Percentiles rank a stretch among this genome's conserved stretches.
Conservation (phyloP, 306 rosid genomes). For the Rosa rugosa region DNA sequence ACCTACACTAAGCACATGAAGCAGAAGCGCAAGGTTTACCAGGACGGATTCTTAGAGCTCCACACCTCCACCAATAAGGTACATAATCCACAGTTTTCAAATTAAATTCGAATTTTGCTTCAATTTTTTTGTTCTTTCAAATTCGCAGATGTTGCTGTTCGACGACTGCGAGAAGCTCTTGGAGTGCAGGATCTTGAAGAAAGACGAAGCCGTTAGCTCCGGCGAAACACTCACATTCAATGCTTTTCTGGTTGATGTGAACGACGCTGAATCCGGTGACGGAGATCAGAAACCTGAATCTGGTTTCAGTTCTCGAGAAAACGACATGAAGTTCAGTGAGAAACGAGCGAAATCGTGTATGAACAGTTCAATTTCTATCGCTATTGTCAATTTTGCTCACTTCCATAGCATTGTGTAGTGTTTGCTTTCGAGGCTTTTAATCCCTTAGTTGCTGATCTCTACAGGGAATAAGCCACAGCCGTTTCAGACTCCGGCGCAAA, state of each 20-base stretch:
- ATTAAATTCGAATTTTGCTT: neutral
- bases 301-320: constrained; percentile 28
- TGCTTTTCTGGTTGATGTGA: constrained; percentile 53
- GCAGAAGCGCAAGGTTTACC: constrained; percentile 81
- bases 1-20: constrained; percentile 75
- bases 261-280: constrained; percentile 29
- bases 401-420: neutral
- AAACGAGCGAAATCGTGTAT: constrained; percentile 15
- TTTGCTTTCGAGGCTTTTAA: neutral
- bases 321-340: constrained; percentile 15
- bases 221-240: constrained; percentile 58
- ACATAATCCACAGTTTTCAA: neutral
- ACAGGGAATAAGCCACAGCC: constrained; percentile 24
- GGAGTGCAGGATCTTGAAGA: constrained; percentile 68
- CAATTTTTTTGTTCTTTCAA: neutral
- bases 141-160: constrained; percentile 51
- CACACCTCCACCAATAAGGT: constrained; percentile 67
- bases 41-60: constrained; percentile 71
- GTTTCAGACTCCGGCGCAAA: constrained; percentile 72
- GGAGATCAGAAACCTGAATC: constrained; percentile 37
- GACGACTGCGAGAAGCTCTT: constrained; percentile 67
- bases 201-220: constrained; percentile 47
- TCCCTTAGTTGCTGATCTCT: neutral
- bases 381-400: neutral
- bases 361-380: neutral